These are phyloP conservation scores for Corylus heterophylla DNA, from an alignment of 306 rosid genomes.

Conservation along the genomic window DNA sequence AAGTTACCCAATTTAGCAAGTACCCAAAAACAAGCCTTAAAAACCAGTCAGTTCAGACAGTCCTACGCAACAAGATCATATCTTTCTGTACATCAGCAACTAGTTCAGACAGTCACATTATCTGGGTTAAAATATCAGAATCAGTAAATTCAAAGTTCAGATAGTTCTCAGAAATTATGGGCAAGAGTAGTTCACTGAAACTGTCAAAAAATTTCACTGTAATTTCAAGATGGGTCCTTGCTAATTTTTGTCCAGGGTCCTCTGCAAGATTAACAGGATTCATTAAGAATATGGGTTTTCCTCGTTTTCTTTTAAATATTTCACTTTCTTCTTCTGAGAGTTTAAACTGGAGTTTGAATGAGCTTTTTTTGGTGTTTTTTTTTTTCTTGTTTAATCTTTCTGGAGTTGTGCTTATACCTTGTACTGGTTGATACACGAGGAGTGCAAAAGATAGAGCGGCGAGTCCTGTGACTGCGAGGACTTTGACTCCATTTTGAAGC, in stretches of 20 bases:
- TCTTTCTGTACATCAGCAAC: constrained; percentile 7
- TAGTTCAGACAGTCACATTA: constrained; percentile 25
- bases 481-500: constrained; percentile 99
- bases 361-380: not conserved
- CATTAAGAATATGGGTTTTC: constrained; percentile 13
- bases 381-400: constrained; percentile 1
- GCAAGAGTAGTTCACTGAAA: constrained; percentile 28
- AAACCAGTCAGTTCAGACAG: constrained; percentile 27
- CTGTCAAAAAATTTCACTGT: constrained; percentile 22
- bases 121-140: constrained; percentile 33
- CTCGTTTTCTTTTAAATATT: not conserved
- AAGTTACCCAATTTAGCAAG: constrained; percentile 19
- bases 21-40: constrained; percentile 23
- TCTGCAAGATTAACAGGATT: constrained; percentile 11
- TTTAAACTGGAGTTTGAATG: not conserved
- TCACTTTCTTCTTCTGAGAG: not conserved
- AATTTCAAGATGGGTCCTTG: constrained; percentile 35
- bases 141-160: constrained; percentile 24
- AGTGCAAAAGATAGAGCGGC: constrained; percentile 89
- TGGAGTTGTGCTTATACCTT: constrained; percentile 75
- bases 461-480: constrained; percentile 60
- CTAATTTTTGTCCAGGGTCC: constrained; percentile 53
- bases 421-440: constrained; percentile 96
- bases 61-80: constrained; percentile 7
- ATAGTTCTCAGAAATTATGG: constrained; percentile 33